Evolutionary conservation across 371 early-diverging fungal species (phyloP), one percentile per base, ranked within the genome.

Genomic region (Mortierella sp.): DNA sequence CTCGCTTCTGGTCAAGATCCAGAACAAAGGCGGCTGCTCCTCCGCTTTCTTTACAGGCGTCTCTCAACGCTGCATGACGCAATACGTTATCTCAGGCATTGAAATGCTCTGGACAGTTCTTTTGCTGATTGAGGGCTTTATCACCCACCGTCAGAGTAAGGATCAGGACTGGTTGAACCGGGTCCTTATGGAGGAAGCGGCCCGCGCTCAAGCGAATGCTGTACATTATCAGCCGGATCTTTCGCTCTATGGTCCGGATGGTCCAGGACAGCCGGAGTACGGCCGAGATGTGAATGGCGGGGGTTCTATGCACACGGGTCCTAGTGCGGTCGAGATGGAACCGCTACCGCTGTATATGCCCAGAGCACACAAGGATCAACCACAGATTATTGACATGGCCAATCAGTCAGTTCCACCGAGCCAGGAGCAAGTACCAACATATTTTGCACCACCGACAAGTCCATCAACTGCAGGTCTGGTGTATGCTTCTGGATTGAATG

Each of bases 141-240:
- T 65, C 27, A 43, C 51, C 4, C 37, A 52, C 41, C 30, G 32
- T 1, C 58, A 58, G 42, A 34, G 19, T 12, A 32, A 41, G 28
- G 66, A 65, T 17, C 19, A 42, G 21, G 48, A 30, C 2, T 65
- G 58, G 41, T 30, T 37, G 21, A 30, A 50, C 31, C 26, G 21
- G 28, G 28, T 50, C 46, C 39, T 58, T 4, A 14, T 47, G 4
- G 15, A 46, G 44, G 59, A 58, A 12, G 66, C 57, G 31, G 52
- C 57, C 8, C 59, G 47, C 4, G 41, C 11, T 3, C 27, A 37
- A 23, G 58, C 31, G 0, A 34, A 12, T 50, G 66, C 58, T 3
- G 53, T 65, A 0, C 53, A 39, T n/a, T 65, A 65, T 21, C 66
- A 52, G 9, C 66, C 66, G 11, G 66, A 65, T 30, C 37, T 65